Conservation (phyloP, 2,329 filamentous ascomycete genomes). For the Microthyrium microscopicum region DNA sequence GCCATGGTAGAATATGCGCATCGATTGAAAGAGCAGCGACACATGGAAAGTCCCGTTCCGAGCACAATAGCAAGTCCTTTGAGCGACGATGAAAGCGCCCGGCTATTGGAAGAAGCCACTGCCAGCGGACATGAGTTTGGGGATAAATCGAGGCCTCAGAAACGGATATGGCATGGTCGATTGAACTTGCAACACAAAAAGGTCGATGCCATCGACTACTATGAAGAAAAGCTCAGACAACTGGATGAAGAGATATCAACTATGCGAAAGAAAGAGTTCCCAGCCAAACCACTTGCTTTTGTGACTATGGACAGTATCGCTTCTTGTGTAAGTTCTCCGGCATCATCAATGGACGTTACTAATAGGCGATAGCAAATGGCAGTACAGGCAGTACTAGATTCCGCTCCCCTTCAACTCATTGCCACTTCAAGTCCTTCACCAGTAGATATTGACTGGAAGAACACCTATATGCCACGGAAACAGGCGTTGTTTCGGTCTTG, state of each 20-base stretch:
- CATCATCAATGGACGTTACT: no score
- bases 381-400: slow-evolving; percentile 84
- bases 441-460: slow-evolving; percentile 84
- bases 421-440: slow-evolving; percentile 79
- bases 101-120: slow-evolving; percentile 37
- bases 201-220: slow-evolving; percentile 88
- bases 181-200: slow-evolving; percentile 54
- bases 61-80: slow-evolving; percentile 19
- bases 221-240: slow-evolving; percentile 65
- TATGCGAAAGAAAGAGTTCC: slow-evolving; percentile 59
- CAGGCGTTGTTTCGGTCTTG: slow-evolving; percentile 62
- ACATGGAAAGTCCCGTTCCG: slow-evolving; percentile 27
- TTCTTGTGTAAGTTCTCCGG: slow-evolving; percentile 33
- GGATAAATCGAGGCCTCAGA: slow-evolving; percentile 40
- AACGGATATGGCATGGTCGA: slow-evolving; percentile 63
- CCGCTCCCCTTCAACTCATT: slow-evolving; percentile 68
- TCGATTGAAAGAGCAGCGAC: slow-evolving; percentile 30
- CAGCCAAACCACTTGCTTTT: slow-evolving; percentile 71
- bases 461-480: slow-evolving; percentile 68
- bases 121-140: slow-evolving; percentile 11
- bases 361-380: slow-evolving; percentile 86
- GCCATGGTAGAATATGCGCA: slow-evolving; percentile 56
- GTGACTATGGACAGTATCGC: slow-evolving; percentile 96
- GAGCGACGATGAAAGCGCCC: slow-evolving; percentile 39
- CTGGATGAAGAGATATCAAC: slow-evolving; percentile 58